Percentiles rank a stretch among this genome's conserved stretches.
phyloP scores from a whole-genome alignment of 176 grass and related monocot species.

The Rhynchospora pubera region DNA sequence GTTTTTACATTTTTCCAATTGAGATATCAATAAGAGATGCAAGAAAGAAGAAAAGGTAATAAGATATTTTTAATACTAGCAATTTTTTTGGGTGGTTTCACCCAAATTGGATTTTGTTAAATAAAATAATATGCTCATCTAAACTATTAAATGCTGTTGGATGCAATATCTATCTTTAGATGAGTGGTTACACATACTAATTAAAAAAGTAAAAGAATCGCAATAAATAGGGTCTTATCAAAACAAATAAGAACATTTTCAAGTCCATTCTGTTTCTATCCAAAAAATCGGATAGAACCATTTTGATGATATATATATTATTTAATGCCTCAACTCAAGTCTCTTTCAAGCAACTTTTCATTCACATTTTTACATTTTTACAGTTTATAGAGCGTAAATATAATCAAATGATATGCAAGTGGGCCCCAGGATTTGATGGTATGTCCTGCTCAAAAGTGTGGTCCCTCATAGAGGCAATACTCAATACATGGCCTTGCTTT shows the following conservation, averaged over 20 bases:
- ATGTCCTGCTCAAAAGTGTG: neutral
- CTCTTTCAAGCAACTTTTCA: constrained; percentile 5
- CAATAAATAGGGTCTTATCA: constrained; percentile 4
- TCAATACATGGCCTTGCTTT: neutral
- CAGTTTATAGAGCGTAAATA: neutral
- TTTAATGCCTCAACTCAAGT: neutral
- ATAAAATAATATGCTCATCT: neutral
- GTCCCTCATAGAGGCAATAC: neutral
- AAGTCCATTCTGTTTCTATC: neutral
- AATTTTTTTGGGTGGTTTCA: neutral
- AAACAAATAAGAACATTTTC: neutral
- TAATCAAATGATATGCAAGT: constrained; percentile 4
- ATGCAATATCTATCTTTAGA: neutral
- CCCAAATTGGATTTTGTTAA: neutral
- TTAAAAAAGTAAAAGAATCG: neutral
- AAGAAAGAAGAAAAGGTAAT: neutral
- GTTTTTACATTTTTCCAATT: neutral
- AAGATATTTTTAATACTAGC: neutral
- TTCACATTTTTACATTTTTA: constrained; percentile 1
- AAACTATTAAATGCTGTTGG: neutral
- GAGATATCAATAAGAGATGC: neutral
- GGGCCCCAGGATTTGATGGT: neutral
- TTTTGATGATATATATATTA: neutral
- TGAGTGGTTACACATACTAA: neutral
- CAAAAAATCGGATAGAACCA: constrained; percentile 14